Evolutionary conservation across 164 flowering plant genomes (phyloP).

Genomic region (Sextonia rubra): DNA sequence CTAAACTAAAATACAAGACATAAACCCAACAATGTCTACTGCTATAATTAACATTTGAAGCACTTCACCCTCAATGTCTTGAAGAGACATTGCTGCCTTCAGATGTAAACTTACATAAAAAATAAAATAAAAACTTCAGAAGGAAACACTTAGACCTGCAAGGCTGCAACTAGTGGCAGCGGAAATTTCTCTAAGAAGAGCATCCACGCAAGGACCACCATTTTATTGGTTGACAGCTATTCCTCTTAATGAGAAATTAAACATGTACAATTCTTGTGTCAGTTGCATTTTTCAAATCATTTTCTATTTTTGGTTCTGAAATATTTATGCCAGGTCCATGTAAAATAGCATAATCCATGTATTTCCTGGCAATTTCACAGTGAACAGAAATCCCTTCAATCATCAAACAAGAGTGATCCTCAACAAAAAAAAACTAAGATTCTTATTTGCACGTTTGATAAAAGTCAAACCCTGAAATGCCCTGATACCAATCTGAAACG

Average conservation of each 20-base stretch:
- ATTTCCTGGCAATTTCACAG: constrained; percentile 37
- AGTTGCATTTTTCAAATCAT: constrained; percentile 46
- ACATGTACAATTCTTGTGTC: constrained; percentile 47
- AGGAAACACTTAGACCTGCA: constrained; percentile 63
- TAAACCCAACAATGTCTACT: too few relatives aligned
- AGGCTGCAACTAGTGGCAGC: constrained; percentile 39
- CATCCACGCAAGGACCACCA: constrained; percentile 50
- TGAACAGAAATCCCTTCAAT: constrained; percentile 48
- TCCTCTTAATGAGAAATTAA: constrained; percentile 48
- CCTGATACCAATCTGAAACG: constrained; percentile 8
- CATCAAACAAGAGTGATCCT: constrained; percentile 34
- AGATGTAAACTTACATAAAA: constrained; percentile 85
- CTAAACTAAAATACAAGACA: too few relatives aligned
- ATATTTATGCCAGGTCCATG: constrained; percentile 45
- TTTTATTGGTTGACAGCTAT: constrained; percentile 49
- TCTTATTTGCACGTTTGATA: constrained; percentile 43
- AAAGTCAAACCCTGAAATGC: constrained; percentile 64
- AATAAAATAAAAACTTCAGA: constrained; percentile 57
- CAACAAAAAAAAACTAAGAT: constrained; percentile 41
- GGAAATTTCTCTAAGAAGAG: constrained; percentile 41
- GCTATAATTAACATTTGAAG: constrained; percentile 77
- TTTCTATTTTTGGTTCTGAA: constrained; percentile 58
- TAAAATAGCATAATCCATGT: constrained; percentile 37
- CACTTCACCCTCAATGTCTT: constrained; percentile 72
- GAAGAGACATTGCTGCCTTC: constrained; percentile 93